A percentile compares a stretch with the other conserved stretches of the same genome.
Evolutionary conservation across 441 rosid species (phyloP).

Genomic region (Pelargonium fulgidum): DNA sequence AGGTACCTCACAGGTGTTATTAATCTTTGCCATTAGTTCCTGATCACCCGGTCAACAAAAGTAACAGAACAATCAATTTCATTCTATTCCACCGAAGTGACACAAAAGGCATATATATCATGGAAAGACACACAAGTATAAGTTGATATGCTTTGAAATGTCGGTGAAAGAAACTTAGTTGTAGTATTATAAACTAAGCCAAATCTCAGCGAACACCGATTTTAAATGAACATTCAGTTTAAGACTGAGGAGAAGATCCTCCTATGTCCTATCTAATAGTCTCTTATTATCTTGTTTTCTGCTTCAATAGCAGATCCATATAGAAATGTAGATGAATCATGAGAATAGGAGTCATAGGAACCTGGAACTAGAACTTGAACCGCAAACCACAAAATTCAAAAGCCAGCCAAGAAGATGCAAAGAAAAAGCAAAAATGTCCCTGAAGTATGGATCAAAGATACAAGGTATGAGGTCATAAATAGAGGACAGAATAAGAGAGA

Average conservation of each 20-base stretch:
- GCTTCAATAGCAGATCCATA: too few species aligned
- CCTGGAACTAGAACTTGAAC: too few species aligned
- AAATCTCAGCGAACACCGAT: background rate
- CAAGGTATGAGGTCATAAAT: too few species aligned
- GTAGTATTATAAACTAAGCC: background rate
- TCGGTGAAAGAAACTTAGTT: background rate
- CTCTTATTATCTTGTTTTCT: too few species aligned
- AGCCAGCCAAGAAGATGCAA: too few species aligned
- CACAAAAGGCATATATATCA: background rate
- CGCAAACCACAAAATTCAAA: too few species aligned
- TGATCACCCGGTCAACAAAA: constrained; percentile 19
- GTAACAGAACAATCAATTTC: constrained; percentile 13
- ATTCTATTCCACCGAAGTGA: background rate
- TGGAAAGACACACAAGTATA: background rate
- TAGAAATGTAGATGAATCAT: too few species aligned
- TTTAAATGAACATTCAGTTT: background rate
- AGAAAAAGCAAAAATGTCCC: too few species aligned
- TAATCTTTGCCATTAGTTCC: constrained; percentile 26
- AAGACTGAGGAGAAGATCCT: background rate
- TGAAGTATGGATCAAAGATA: too few species aligned
- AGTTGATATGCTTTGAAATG: background rate
- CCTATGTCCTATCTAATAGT: too few species aligned
- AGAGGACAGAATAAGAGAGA: background rate
- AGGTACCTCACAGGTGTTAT: constrained; percentile 22
- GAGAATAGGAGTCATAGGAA: too few species aligned